Conservation (phyloP, 345 rosid genomes). For the Citropsis articulata region DNA sequence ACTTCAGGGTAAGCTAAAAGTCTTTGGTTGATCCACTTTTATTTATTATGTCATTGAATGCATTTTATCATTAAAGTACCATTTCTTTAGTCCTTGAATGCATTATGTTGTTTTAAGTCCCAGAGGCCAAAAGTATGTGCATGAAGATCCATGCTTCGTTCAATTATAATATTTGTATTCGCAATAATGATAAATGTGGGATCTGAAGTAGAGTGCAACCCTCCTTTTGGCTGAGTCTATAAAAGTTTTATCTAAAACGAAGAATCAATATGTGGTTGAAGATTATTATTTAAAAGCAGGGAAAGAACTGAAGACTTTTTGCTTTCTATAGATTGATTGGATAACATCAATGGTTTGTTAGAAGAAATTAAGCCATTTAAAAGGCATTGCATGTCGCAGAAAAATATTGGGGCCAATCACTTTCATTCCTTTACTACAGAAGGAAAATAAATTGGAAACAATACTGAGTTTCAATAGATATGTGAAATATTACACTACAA, state of each 20-base stretch:
- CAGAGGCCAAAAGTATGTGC: not conserved
- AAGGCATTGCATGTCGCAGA: not conserved
- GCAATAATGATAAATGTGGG: not conserved
- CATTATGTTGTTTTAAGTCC: slow-evolving; percentile 11
- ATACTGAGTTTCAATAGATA: not conserved
- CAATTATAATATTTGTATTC: not conserved
- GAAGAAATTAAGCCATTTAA: not conserved
- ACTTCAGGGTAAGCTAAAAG: slow-evolving; percentile 56
- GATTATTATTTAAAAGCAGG: not conserved
- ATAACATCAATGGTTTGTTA: not conserved
- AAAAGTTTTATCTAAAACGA: not conserved
- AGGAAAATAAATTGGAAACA: not conserved
- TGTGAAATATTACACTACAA: not conserved
- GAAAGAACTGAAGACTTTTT: not conserved
- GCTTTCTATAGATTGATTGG: not conserved
- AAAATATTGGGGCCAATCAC: not conserved
- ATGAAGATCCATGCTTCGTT: not conserved
- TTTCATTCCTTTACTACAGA: not conserved
- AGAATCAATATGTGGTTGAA: not conserved
- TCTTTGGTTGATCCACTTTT: not conserved
- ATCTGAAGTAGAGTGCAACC: not conserved
- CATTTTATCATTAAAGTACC: not conserved
- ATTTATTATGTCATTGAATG: not conserved
- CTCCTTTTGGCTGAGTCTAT: not conserved
- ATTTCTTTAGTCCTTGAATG: no score